Evolutionary conservation across 148 eudicot genomes (phyloP).

Genomic region (Rhododendron molle): DNA sequence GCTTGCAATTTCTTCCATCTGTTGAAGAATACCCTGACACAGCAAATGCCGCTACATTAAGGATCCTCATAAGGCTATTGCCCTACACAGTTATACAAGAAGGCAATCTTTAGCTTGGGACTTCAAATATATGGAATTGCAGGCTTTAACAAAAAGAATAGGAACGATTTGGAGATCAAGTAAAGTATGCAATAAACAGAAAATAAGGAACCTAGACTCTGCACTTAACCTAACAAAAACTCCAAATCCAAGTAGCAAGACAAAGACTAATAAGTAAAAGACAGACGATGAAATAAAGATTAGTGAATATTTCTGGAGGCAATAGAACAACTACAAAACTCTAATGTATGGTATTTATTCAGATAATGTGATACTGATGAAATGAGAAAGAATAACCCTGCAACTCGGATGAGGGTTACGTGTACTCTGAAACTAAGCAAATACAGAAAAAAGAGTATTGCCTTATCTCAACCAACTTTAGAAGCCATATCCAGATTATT

Average conservation of each 20-base stretch:
- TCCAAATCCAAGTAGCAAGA: background rate
- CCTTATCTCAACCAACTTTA: background rate
- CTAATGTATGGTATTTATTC: background rate
- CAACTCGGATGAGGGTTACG: background rate
- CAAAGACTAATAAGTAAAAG: background rate
- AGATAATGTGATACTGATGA: background rate
- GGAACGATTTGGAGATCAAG: background rate
- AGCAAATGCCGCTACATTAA: slow-evolving; percentile 44
- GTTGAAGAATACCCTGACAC: slow-evolving; percentile 43
- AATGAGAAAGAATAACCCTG: background rate
- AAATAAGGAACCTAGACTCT: background rate
- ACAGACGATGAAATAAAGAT: background rate
- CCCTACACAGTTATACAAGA: slow-evolving; percentile 21
- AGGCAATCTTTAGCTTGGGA: background rate
- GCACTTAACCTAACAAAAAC: background rate
- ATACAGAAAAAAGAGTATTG: background rate
- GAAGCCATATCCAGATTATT: background rate
- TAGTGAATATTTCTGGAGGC: background rate
- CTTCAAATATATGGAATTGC: background rate
- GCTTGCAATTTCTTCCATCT: slow-evolving; percentile 37
- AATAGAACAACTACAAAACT: background rate
- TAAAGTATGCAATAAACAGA: background rate
- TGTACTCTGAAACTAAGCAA: background rate
- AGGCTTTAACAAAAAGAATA: background rate
- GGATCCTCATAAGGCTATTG: slow-evolving; percentile 35